Conservation (phyloP, 2,329 filamentous ascomycete genomes). For the Colletotrichum sublineola region DNA sequence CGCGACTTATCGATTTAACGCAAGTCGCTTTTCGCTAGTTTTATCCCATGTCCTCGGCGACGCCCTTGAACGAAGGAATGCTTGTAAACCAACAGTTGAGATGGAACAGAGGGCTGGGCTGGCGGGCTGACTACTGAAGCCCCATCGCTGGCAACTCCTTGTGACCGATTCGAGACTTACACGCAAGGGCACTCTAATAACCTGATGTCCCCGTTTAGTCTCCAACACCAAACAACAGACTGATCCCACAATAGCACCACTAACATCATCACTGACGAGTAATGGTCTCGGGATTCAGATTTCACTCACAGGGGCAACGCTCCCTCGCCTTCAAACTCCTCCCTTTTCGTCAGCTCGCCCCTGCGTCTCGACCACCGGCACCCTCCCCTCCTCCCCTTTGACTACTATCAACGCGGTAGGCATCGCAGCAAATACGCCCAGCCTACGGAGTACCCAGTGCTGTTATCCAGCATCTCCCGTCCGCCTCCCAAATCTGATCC, state of each 20-base stretch:
- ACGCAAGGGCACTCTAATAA: background rate
- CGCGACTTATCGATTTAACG: background rate
- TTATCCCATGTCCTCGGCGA: background rate
- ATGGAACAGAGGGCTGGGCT: background rate
- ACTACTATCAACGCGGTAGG: conserved; percentile 28
- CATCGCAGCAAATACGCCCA: conserved; percentile 25
- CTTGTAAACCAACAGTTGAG: too few species aligned
- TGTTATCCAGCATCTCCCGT: conserved; percentile 2
- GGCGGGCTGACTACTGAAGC: background rate
- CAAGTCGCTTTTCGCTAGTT: background rate
- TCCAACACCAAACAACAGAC: background rate
- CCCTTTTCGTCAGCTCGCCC: conserved; percentile 3
- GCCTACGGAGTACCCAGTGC: background rate
- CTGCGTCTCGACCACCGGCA: background rate
- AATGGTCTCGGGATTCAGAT: background rate
- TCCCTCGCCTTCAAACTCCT: background rate
- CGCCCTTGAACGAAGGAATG: background rate
- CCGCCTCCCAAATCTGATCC: conserved; percentile 17
- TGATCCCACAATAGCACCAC: background rate
- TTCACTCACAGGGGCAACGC: background rate
- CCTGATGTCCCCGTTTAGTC: background rate
- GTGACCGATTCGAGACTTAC: background rate
- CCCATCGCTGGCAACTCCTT: background rate
- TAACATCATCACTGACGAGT: background rate
- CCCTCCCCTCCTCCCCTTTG: background rate